Percentiles rank a stretch among this genome's conserved stretches.
These are phyloP conservation scores for Cytospora chrysosperma DNA, from an alignment of 2,329 filamentous ascomycete genomes.

Conservation along the genomic window DNA sequence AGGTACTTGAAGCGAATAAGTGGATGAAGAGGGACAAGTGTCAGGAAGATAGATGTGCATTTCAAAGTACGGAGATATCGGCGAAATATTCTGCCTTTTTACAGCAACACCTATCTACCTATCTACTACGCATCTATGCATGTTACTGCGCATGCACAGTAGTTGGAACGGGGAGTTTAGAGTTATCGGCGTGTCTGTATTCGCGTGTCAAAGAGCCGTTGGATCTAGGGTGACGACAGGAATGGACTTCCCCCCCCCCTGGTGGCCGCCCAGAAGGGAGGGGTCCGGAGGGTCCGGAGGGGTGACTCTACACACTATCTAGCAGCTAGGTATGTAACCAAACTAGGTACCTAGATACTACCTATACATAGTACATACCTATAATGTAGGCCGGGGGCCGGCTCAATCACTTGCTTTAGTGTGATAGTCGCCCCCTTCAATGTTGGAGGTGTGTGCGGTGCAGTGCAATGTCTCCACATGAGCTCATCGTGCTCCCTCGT, in stretches of 20 bases:
- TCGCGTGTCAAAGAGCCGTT: not conserved
- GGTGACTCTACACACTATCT: too few relatives aligned
- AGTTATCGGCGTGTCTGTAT: not conserved
- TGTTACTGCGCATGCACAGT: too few relatives aligned
- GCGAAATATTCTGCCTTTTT: not conserved
- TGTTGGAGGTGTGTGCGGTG: not conserved
- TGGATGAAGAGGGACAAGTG: not conserved
- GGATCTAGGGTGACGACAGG: not conserved
- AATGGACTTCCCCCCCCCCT: too few relatives aligned
- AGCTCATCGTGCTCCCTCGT: not conserved
- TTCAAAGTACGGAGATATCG: not conserved
- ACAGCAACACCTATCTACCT: too few relatives aligned
- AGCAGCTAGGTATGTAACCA: too few relatives aligned
- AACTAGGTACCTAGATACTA: too few relatives aligned
- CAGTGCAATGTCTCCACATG: not conserved
- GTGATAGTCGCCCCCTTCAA: not conserved
- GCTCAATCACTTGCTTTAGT: not conserved
- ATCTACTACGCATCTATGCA: too few relatives aligned
- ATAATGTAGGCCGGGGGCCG: not conserved
- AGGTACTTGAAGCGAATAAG: too few relatives aligned
- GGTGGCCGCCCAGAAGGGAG: too few relatives aligned
- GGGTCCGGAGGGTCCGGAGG: too few relatives aligned
- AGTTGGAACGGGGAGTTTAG: not conserved
- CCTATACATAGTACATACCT: too few relatives aligned
- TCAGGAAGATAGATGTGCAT: not conserved